phyloP scores from a whole-genome alignment of 768 basidiomycete genomes.

The Imleria badia region DNA sequence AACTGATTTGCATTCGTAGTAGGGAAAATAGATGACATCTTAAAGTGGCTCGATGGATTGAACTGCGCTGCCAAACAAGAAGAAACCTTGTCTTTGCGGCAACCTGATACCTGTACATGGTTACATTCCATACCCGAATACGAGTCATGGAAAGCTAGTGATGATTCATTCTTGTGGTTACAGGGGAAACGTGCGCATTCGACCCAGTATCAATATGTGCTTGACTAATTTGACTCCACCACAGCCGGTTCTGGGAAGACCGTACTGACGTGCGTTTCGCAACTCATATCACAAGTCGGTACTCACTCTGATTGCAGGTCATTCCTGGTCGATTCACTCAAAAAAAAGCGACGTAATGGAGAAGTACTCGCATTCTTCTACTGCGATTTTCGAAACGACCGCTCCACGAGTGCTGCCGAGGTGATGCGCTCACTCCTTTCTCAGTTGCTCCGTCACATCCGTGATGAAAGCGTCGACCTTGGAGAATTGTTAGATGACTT shows the following conservation, averaged over 20 bases:
- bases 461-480: not conserved
- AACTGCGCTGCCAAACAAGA: constrained; percentile 13
- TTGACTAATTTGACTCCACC: not conserved
- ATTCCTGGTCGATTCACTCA: constrained; percentile 5
- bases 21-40: constrained; percentile 6
- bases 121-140: not conserved
- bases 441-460: constrained; percentile 11
- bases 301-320: constrained; percentile 1
- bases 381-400: constrained; percentile 15
- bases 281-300: not conserved
- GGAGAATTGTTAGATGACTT: not conserved
- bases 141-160: constrained; percentile 1
- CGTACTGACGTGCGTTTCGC: constrained; percentile 13
- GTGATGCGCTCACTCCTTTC: constrained; percentile 17
- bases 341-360: not conserved
- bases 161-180: constrained; percentile 11
- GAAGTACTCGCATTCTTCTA: constrained; percentile 12
- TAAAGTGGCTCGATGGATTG: constrained; percentile 11
- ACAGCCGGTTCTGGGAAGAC: constrained; percentile 21
- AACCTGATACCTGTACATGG: constrained; percentile 16
- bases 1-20: not conserved
- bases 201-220: not conserved
- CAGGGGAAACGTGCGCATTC: constrained; percentile 16
- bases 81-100: constrained; percentile 1
- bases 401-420: not conserved